Percentiles rank a stretch among this genome's conserved stretches.
phyloP scores from a whole-genome alignment of 495 filamentous ascomycete species.

The Cladorrhinum samala region DNA sequence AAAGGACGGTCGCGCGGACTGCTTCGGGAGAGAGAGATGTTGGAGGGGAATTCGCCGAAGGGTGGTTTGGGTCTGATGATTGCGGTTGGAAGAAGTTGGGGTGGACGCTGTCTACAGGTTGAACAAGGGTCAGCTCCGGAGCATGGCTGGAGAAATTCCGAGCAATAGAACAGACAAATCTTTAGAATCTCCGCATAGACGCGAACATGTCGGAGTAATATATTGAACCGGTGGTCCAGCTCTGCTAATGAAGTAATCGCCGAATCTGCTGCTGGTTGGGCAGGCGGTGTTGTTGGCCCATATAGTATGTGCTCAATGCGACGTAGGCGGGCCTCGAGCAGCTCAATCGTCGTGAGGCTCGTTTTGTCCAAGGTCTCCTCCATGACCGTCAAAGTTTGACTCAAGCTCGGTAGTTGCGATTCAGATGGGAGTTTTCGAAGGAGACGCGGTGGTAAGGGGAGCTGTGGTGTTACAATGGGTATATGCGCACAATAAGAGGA shows the following conservation, averaged over 20 bases:
- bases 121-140: conserved; percentile 6
- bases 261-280: conserved; percentile 34
- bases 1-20: conserved; percentile 63
- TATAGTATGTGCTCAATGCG: conserved; percentile 70
- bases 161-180: conserved; percentile 33
- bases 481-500: not conserved
- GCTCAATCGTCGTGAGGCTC: conserved; percentile 58
- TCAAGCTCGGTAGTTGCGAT: not conserved
- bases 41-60: conserved; percentile 29
- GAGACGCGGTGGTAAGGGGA: not conserved
- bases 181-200: conserved; percentile 45
- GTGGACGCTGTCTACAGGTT: conserved; percentile 31
- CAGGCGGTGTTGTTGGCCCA: conserved; percentile 39
- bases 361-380: conserved; percentile 46
- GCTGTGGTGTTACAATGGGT: not conserved
- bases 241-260: conserved; percentile 51
- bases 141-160: not conserved
- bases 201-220: conserved; percentile 33
- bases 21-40: conserved; percentile 37
- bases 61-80: conserved; percentile 13
- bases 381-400: conserved; percentile 23
- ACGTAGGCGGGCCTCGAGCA: conserved; percentile 69
- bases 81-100: conserved; percentile 43
- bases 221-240: conserved; percentile 52
- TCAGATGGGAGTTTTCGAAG: not conserved